Conservation (phyloP, 2,329 filamentous ascomycete species). For the Malbranchea zuffiana region DNA sequence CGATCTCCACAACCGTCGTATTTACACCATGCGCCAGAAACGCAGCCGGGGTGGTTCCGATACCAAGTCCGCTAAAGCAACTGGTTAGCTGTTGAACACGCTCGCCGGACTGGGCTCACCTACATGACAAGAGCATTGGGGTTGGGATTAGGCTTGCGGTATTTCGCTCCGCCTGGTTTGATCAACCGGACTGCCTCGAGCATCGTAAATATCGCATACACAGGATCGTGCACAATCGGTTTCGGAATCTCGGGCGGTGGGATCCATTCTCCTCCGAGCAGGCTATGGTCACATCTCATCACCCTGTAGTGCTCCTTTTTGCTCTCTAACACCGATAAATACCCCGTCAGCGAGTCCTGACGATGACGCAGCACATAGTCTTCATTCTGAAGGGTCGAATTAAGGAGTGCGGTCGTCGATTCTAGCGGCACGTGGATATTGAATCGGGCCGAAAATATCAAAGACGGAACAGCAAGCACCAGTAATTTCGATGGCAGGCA, state of each 20-base stretch:
- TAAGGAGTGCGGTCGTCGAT: constrained; percentile 51
- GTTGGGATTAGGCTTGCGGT: constrained; percentile 44
- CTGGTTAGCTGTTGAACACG: constrained; percentile 3
- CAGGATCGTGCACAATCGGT: constrained; percentile 61
- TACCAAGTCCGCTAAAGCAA: constrained; percentile 61
- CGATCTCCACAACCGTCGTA: constrained; percentile 90
- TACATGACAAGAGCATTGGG: constrained; percentile 79
- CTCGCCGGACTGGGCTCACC: constrained; percentile 26
- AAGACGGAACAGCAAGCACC: constrained; percentile 56
- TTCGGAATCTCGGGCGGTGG: constrained; percentile 39
- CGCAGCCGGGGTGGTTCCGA: constrained; percentile 82
- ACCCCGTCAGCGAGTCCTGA: constrained; percentile 77
- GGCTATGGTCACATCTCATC: constrained; percentile 85
- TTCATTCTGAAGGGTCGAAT: constrained; percentile 52
- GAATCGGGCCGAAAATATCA: constrained; percentile 51
- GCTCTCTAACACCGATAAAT: constrained; percentile 81
- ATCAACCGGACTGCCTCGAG: constrained; percentile 82
- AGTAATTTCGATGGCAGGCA: constrained; percentile 60
- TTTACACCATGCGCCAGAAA: constrained; percentile 78
- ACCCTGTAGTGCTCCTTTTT: constrained; percentile 59
- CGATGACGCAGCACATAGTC: constrained; percentile 71
- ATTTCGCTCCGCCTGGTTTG: constrained; percentile 39
- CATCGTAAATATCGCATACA: constrained; percentile 94
- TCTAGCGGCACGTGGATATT: constrained; percentile 64
- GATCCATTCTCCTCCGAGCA: constrained; percentile 87